Percentiles rank a stretch among this genome's conserved stretches.
Conservation (phyloP, 352 stramenopile genomes). For the Pythium scleroteichum region DNA sequence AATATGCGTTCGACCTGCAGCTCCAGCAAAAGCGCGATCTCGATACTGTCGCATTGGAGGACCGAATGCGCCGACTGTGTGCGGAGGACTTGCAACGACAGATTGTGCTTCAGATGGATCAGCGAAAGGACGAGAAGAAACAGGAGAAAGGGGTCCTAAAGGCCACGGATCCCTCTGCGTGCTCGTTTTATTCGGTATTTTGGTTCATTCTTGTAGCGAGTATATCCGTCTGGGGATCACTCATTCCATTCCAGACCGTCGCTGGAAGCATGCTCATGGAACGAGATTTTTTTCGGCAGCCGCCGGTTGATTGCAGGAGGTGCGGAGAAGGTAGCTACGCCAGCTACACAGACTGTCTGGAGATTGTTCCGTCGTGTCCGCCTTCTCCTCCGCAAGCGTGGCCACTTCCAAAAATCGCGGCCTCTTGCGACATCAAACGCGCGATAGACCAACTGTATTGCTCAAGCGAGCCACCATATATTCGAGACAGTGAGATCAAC, state of each 20-base stretch:
- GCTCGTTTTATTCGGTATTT: conserved; percentile 65
- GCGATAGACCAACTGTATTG: conserved; percentile 42
- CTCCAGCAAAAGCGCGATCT: conserved; percentile 60
- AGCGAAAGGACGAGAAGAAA: conserved; percentile 29
- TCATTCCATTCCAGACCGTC: conserved; percentile 88
- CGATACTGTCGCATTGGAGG: conserved; percentile 50
- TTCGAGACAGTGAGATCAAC: conserved; percentile 47
- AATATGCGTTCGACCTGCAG: conserved; percentile 55
- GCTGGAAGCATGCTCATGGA: conserved; percentile 76
- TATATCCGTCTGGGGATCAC: conserved; percentile 75
- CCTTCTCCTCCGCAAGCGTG: conserved; percentile 39
- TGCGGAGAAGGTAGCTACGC: conserved; percentile 44
- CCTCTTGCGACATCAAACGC: conserved; percentile 35
- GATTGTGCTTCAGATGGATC: conserved; percentile 54
- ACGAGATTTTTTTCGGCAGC: conserved; percentile 52
- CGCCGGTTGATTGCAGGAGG: conserved; percentile 32
- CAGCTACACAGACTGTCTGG: conserved; percentile 45
- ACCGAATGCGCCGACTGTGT: conserved; percentile 42
- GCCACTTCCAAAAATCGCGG: conserved; percentile 41
- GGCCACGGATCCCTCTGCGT: conserved; percentile 41
- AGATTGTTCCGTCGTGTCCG: conserved; percentile 38
- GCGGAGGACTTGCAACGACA: conserved; percentile 64
- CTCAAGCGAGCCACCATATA: conserved; percentile 34
- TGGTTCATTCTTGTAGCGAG: conserved; percentile 74
- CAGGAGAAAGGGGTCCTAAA: conserved; percentile 38